Evolutionary conservation across 768 basidiomycete species (phyloP).

Genomic region (Thelephora aurantiotincta): DNA sequence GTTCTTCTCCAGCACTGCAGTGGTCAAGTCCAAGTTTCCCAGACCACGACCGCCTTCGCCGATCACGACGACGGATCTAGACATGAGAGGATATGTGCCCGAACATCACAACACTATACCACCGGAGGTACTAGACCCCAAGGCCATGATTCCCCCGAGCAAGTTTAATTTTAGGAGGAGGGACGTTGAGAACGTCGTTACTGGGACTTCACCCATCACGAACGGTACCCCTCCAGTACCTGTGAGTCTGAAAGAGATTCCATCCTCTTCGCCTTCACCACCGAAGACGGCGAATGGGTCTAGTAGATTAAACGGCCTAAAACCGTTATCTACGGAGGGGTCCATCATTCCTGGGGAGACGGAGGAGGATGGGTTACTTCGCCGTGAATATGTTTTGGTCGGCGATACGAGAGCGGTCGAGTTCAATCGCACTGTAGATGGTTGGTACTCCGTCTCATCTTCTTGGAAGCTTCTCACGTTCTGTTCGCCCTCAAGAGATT

Average conservation of each 20-base stretch:
- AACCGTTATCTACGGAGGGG: conserved; percentile 34
- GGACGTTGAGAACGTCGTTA: conserved; percentile 4
- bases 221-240: background rate
- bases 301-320: conserved; percentile 4
- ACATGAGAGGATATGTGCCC: conserved; percentile 33
- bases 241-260: background rate
- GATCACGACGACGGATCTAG: conserved; percentile 15
- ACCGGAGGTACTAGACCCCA: conserved; percentile 68
- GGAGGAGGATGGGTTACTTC: conserved; percentile 67
- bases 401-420: conserved; percentile 84
- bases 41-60: conserved; percentile 26
- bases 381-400: conserved; percentile 88
- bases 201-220: background rate
- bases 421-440: conserved; percentile 85
- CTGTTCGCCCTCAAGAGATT: conserved; percentile 36
- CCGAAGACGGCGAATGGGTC: background rate
- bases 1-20: conserved; percentile 74
- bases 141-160: conserved; percentile 71
- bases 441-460: conserved; percentile 25
- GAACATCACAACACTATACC: conserved; percentile 64
- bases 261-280: background rate
- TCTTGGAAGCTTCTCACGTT: background rate
- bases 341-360: conserved; percentile 73
- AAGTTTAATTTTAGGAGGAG: conserved; percentile 56
- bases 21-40: conserved; percentile 68